Evolutionary conservation across 129 eudicot genomes (phyloP).

Genomic region (Lonicera japonica): DNA sequence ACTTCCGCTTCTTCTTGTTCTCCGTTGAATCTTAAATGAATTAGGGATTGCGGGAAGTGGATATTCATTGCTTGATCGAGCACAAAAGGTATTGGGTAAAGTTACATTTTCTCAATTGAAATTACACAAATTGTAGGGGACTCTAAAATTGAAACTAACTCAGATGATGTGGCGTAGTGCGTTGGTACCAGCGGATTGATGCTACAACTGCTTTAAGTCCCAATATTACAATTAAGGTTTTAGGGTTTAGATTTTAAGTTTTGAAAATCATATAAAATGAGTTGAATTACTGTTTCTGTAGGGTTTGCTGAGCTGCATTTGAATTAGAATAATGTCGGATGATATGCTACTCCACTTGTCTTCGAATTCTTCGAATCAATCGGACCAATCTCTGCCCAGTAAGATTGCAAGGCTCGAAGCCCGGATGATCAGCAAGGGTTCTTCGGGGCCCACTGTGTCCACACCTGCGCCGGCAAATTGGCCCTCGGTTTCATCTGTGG

Average conservation of each 20-base stretch:
- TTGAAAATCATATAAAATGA: not conserved
- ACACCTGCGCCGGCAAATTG: too few species aligned
- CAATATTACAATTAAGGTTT: not conserved
- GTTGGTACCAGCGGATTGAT: too few species aligned
- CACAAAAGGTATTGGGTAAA: too few species aligned
- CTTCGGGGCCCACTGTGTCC: slow-evolving; percentile 28
- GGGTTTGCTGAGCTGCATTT: slow-evolving; percentile 1
- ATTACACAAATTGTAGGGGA: too few species aligned
- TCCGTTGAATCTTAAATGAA: too few species aligned
- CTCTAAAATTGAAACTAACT: too few species aligned
- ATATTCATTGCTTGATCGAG: too few species aligned
- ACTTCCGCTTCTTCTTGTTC: too few species aligned
- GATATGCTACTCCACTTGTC: slow-evolving; percentile 77
- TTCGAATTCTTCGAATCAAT: slow-evolving; percentile 86
- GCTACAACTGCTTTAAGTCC: too few species aligned
- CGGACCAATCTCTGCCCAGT: slow-evolving; percentile 68
- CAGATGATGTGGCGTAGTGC: too few species aligned
- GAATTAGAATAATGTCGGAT: slow-evolving; percentile 58
- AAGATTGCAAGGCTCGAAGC: slow-evolving; percentile 95
- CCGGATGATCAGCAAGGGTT: slow-evolving; percentile 76
- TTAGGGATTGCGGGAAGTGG: too few species aligned
- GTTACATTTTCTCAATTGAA: too few species aligned
- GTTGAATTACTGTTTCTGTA: not conserved
- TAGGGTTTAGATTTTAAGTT: not conserved
- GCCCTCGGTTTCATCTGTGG: slow-evolving; percentile 27